Conservation (phyloP, 2,329 filamentous ascomycete species). For the Escovopsis sp. region DNA sequence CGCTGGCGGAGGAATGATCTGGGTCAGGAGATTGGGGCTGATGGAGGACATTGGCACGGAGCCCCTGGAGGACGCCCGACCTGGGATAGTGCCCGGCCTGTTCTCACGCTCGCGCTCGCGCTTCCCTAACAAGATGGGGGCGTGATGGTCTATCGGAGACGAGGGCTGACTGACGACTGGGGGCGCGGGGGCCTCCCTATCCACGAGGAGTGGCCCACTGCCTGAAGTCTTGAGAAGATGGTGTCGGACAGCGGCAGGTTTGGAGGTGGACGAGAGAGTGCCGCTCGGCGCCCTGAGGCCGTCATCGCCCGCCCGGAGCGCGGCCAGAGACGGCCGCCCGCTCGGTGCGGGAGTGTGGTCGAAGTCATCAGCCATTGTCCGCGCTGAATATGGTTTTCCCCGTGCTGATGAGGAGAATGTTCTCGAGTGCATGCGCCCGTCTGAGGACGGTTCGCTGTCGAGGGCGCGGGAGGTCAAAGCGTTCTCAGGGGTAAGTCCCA, state of each 20-base stretch:
- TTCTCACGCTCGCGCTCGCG: constrained; percentile 5
- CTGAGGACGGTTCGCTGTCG: too few species aligned
- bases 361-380: constrained; percentile 11
- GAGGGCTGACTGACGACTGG: constrained; percentile 8
- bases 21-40: too few species aligned
- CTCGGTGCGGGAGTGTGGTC: constrained; percentile 21
- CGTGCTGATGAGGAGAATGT: too few species aligned
- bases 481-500: too few species aligned
- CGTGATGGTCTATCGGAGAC: neutral
- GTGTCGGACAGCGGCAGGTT: constrained; percentile 7
- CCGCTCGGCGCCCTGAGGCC: constrained; percentile 1
- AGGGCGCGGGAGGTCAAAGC: too few species aligned
- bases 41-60: too few species aligned
- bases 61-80: neutral
- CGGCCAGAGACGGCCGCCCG: constrained; percentile 13
- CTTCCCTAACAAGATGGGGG: constrained; percentile 1
- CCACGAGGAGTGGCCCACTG: constrained; percentile 7
- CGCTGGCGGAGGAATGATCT: too few species aligned
- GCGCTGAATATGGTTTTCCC: too few species aligned
- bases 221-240: constrained; percentile 12
- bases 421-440: too few species aligned
- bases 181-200: constrained; percentile 10
- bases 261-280: constrained; percentile 3
- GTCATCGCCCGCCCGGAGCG: constrained; percentile 6
- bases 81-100: neutral